Conservation (phyloP, 2,329 filamentous ascomycete genomes). For the Sarocladium kiliense region DNA sequence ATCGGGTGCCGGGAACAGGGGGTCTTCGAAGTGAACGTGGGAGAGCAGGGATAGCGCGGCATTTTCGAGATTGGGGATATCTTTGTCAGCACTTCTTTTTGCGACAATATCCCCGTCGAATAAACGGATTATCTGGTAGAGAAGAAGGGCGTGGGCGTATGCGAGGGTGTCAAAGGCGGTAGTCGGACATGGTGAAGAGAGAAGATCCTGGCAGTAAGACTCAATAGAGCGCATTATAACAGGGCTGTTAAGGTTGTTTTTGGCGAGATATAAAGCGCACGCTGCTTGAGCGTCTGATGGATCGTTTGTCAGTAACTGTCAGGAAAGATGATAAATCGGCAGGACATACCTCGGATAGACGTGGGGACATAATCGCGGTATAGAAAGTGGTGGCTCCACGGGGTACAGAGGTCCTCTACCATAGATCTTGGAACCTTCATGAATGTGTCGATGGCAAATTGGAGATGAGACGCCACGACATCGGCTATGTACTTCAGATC, state of each 20-base stretch:
- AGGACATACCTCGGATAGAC: conserved; percentile 39
- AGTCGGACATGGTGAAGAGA: conserved; percentile 26
- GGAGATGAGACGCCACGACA: conserved; percentile 26
- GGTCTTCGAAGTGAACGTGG: conserved; percentile 23
- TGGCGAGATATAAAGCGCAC: conserved; percentile 47
- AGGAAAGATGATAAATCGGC: background rate
- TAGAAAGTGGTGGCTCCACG: conserved; percentile 48
- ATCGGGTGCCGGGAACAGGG: conserved; percentile 9
- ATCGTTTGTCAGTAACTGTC: background rate
- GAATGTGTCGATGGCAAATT: conserved; percentile 45
- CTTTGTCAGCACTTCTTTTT: conserved; percentile 31
- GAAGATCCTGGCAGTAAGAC: conserved; percentile 36
- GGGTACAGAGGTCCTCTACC: conserved; percentile 42
- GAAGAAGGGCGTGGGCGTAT: conserved; percentile 40
- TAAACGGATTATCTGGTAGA: conserved; percentile 45
- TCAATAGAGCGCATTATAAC: conserved; percentile 45
- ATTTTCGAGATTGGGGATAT: conserved; percentile 26
- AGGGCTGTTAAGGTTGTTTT: conserved; percentile 40
- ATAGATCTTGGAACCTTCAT: conserved; percentile 42
- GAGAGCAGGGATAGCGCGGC: conserved; percentile 26
- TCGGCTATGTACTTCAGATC: conserved; percentile 18
- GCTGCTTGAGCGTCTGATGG: conserved; percentile 43
- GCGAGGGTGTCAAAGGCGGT: conserved; percentile 28
- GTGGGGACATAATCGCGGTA: conserved; percentile 47
- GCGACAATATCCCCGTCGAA: conserved; percentile 45